These are phyloP conservation scores for Claviceps sp. DNA, from an alignment of 2,329 filamentous ascomycete genomes.

Conservation along the genomic window DNA sequence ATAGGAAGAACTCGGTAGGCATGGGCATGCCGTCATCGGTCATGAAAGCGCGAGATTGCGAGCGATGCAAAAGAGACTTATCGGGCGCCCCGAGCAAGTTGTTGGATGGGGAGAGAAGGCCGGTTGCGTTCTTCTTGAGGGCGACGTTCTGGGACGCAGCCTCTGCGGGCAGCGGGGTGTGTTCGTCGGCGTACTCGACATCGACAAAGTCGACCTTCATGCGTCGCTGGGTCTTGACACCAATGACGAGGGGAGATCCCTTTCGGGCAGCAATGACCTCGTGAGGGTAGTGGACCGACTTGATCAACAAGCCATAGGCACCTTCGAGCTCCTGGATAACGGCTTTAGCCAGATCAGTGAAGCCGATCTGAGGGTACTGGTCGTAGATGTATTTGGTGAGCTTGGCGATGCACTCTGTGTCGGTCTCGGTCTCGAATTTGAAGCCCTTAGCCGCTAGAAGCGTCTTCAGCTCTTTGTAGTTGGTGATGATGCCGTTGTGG, in stretches of 20 bases:
- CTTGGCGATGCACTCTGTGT: slow-evolving; percentile 98
- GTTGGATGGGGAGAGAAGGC: slow-evolving; percentile 50
- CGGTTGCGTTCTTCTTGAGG: slow-evolving; percentile 71
- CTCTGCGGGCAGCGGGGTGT: slow-evolving; percentile 74
- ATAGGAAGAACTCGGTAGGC: slow-evolving; percentile 98
- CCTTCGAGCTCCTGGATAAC: slow-evolving; percentile 98
- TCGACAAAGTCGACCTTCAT: slow-evolving; percentile 99
- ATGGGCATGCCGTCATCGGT: slow-evolving; percentile 96
- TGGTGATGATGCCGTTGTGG: slow-evolving; percentile 99
- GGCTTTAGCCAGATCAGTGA: slow-evolving; percentile 91
- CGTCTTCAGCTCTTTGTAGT: slow-evolving; percentile 98
- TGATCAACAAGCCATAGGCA: slow-evolving; percentile 92
- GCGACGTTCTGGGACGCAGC: slow-evolving; percentile 91
- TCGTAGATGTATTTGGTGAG: slow-evolving; percentile 97
- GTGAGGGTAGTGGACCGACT: slow-evolving; percentile 96
- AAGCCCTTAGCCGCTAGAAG: slow-evolving; percentile 90
- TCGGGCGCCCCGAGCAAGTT: slow-evolving; percentile 72
- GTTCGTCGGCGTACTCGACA: slow-evolving; percentile 89
- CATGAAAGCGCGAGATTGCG: slow-evolving; percentile 96
- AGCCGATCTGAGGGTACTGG: slow-evolving; percentile 84
- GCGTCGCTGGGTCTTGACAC: slow-evolving; percentile 91
- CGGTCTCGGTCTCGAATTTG: slow-evolving; percentile 97
- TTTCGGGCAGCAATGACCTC: slow-evolving; percentile 97
- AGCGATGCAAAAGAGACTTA: slow-evolving; percentile 96
- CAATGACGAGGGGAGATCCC: slow-evolving; percentile 93